A percentile compares a stretch with the other conserved stretches of the same genome.
Conservation (phyloP, 768 basidiomycete species). For the Ramaria rubella region DNA sequence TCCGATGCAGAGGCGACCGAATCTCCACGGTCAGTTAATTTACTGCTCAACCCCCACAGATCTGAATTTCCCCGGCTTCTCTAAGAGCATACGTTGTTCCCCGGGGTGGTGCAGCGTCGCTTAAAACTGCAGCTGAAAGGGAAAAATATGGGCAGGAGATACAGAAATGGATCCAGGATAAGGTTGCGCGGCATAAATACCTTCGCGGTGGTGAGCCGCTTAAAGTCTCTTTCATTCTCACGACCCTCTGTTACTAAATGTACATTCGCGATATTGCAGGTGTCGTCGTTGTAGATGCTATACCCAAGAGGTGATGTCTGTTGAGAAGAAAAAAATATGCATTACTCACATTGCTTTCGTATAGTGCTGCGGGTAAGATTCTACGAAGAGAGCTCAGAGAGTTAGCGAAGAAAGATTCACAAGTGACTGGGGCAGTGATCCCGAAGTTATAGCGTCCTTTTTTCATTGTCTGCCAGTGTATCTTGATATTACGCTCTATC, state of each 20-base stretch:
- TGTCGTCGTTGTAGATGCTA: conserved; percentile 49
- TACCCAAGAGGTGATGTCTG: conserved; percentile 48
- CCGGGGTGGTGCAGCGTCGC: conserved; percentile 12
- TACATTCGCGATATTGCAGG: conserved; percentile 15
- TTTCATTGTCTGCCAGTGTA: background rate
- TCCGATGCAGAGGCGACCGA: conserved; percentile 69
- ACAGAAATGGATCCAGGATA: conserved; percentile 56
- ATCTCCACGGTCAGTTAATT: conserved; percentile 56
- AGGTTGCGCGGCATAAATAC: conserved; percentile 70
- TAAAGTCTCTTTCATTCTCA: conserved; percentile 11
- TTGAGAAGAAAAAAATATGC: background rate
- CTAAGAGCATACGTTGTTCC: conserved; percentile 32
- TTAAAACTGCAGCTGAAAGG: conserved; percentile 12
- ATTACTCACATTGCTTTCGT: background rate
- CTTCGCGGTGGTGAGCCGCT: conserved; percentile 53
- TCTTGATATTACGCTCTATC: too few species aligned
- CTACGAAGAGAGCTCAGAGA: conserved; percentile 70
- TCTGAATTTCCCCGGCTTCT: background rate
- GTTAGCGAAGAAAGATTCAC: conserved; percentile 48
- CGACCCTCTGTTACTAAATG: background rate
- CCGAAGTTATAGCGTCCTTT: background rate
- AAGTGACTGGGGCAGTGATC: background rate
- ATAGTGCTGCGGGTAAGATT: conserved; percentile 78
- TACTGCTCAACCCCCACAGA: conserved; percentile 18
- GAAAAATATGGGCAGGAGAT: conserved; percentile 45